These are phyloP conservation scores for Chaetomium sp. DNA, from an alignment of 2,329 filamentous ascomycete genomes.

Conservation along the genomic window DNA sequence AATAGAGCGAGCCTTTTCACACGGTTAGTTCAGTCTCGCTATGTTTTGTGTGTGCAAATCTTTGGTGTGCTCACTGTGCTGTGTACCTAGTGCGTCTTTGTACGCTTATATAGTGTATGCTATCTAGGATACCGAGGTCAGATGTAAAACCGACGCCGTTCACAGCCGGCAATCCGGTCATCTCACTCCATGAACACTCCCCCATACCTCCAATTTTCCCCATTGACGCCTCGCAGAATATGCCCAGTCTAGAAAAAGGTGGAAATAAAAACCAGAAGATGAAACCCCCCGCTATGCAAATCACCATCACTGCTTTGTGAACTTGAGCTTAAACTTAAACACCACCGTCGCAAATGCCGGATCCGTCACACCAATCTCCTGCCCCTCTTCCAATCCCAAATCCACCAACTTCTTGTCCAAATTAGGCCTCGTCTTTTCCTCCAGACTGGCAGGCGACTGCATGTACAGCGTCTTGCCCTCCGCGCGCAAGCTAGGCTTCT, in stretches of 20 bases:
- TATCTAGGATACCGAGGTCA: too few relatives aligned
- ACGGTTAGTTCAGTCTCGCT: background rate
- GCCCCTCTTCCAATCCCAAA: slow-evolving; percentile 64
- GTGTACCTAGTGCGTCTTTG: background rate
- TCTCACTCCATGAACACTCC: background rate
- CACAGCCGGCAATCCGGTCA: slow-evolving; percentile 1
- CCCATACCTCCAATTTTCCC: background rate
- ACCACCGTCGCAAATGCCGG: slow-evolving; percentile 76
- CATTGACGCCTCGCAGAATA: slow-evolving; percentile 13
- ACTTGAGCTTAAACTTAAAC: slow-evolving; percentile 50
- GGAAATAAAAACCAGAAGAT: background rate
- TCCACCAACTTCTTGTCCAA: slow-evolving; percentile 70
- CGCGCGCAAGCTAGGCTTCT: slow-evolving; percentile 78
- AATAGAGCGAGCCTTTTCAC: background rate
- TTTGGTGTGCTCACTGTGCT: background rate
- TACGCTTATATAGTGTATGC: too few relatives aligned
- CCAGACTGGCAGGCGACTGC: slow-evolving; percentile 72
- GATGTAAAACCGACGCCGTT: background rate
- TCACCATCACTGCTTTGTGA: slow-evolving; percentile 29
- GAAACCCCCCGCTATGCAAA: background rate
- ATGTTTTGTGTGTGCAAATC: background rate
- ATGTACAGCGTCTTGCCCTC: slow-evolving; percentile 86
- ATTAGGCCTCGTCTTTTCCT: slow-evolving; percentile 79
- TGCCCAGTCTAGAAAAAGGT: slow-evolving; percentile 1
- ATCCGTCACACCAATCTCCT: slow-evolving; percentile 89